Percentiles rank a stretch among this genome's conserved stretches.
phyloP scores from a whole-genome alignment of 1,139 yeast species.

The Nakaseomyces bracarensis region DNA sequence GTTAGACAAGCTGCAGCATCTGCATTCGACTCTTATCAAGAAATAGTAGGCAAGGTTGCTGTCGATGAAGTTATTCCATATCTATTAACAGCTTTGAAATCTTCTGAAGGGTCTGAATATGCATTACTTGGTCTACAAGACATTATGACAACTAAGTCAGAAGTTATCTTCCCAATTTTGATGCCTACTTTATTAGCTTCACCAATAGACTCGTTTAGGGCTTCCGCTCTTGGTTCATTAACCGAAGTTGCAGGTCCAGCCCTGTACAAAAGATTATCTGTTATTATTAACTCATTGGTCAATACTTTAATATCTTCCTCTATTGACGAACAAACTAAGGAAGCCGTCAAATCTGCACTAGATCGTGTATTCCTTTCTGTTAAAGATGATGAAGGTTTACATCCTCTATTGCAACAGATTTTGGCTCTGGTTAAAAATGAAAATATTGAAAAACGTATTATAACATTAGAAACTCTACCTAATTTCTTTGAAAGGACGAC shows the following conservation, averaged over 20 bases:
- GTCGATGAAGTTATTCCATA: constrained; percentile 85
- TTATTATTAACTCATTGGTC: constrained; percentile 65
- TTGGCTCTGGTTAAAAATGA: constrained; percentile 71
- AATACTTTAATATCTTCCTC: constrained; percentile 44
- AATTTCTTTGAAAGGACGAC: constrained; percentile 57
- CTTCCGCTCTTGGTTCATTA: constrained; percentile 77
- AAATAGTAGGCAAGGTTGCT: constrained; percentile 72
- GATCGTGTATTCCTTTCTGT: constrained; percentile 66
- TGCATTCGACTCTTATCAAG: constrained; percentile 83
- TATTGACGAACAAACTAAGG: constrained; percentile 34
- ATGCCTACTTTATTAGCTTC: constrained; percentile 76
- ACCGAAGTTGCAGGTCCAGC: constrained; percentile 90
- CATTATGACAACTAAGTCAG: constrained; percentile 85
- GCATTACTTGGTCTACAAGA: constrained; percentile 87
- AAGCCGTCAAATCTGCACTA: constrained; percentile 47
- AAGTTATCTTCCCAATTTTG: constrained; percentile 86
- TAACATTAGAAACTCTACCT: constrained; percentile 62
- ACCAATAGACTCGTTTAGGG: constrained; percentile 79
- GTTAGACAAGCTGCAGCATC: constrained; percentile 89
- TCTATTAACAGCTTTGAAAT: constrained; percentile 61
- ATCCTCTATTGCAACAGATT: constrained; percentile 76
- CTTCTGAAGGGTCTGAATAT: constrained; percentile 54
- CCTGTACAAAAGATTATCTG: constrained; percentile 59
- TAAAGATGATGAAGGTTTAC: constrained; percentile 72
- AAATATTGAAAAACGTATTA: constrained; percentile 56